Evolutionary conservation across 805 yeast genomes (phyloP).

Genomic region (Kuraishia ogatae): DNA sequence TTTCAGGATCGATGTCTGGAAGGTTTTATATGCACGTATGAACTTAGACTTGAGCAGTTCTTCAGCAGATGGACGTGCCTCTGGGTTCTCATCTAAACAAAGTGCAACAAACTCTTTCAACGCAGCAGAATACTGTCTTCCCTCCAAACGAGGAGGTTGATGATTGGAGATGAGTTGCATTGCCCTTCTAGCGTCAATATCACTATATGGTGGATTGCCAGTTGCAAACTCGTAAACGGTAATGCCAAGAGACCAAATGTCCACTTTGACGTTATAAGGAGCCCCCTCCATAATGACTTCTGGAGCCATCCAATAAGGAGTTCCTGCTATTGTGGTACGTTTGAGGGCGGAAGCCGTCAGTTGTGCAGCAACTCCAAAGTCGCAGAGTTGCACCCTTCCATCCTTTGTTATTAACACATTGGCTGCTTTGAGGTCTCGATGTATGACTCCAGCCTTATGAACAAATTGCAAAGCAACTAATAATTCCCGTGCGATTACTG

Average conservation of each 20-base stretch:
- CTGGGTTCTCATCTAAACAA: conserved; percentile 90
- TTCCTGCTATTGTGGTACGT: conserved; percentile 92
- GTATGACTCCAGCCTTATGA: conserved; percentile 87
- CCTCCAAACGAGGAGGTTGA: conserved; percentile 92
- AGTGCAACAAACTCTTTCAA: conserved; percentile 85
- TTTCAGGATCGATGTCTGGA: conserved; percentile 52
- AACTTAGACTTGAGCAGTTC: conserved; percentile 71
- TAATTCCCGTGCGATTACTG: conserved; percentile 79
- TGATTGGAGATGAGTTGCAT: conserved; percentile 89
- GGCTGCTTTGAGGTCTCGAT: conserved; percentile 95
- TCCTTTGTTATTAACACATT: conserved; percentile 83
- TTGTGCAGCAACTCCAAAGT: conserved; percentile 97
- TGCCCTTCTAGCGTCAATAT: conserved; percentile 89
- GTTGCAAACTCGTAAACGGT: conserved; percentile 92
- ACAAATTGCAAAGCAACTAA: conserved; percentile 71
- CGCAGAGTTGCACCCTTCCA: conserved; percentile 88
- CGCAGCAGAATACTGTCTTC: conserved; percentile 65
- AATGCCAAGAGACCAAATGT: conserved; percentile 95
- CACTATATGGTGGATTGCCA: conserved; percentile 96
- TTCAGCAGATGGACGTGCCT: conserved; percentile 81
- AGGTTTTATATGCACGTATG: conserved; percentile 50
- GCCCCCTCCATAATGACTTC: conserved; percentile 93
- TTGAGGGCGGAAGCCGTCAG: conserved; percentile 65
- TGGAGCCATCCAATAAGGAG: conserved; percentile 99
- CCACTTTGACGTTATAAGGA: conserved; percentile 83